These are phyloP conservation scores for Tolypocladium inflatum DNA, from an alignment of 2,329 filamentous ascomycete species.

Conservation along the genomic window DNA sequence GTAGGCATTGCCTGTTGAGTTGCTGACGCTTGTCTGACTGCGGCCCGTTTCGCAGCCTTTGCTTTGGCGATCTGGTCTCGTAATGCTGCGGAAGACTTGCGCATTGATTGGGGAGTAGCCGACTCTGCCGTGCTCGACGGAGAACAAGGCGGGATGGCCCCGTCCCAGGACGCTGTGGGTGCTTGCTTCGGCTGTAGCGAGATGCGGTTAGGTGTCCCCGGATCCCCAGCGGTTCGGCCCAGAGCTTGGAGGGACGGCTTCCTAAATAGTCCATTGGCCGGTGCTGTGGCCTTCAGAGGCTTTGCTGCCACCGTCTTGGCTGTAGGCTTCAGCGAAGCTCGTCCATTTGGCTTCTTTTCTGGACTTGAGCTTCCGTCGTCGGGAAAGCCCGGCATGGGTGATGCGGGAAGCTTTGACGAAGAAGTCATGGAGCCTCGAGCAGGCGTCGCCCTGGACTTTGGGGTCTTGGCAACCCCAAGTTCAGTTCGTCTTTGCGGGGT, in stretches of 20 bases:
- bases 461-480: conserved; percentile 10
- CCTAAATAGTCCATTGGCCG: conserved; percentile 42
- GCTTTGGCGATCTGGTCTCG: conserved; percentile 90
- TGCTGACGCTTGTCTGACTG: conserved; percentile 23
- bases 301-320: conserved; percentile 38
- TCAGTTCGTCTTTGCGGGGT: conserved; percentile 28
- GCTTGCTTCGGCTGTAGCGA: neutral
- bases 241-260: conserved; percentile 43
- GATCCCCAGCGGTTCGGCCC: conserved; percentile 9
- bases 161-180: conserved; percentile 17
- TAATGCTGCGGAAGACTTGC: conserved; percentile 69
- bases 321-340: conserved; percentile 26
- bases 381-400: conserved; percentile 11
- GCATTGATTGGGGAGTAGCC: conserved; percentile 15
- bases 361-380: conserved; percentile 27
- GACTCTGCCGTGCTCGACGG: conserved; percentile 9
- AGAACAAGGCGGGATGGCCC: conserved; percentile 14
- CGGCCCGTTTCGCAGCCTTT: conserved; percentile 66
- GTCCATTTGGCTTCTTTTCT: conserved; percentile 19
- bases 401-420: conserved; percentile 14
- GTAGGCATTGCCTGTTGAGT: conserved; percentile 2
- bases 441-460: conserved; percentile 12
- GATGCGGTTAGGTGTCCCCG: neutral
- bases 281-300: conserved; percentile 39
- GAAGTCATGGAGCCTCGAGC: conserved; percentile 12